A percentile compares a stretch with the other conserved stretches of the same genome.
Conservation (phyloP, 148 eudicot genomes). For the Oxyria digyna region DNA sequence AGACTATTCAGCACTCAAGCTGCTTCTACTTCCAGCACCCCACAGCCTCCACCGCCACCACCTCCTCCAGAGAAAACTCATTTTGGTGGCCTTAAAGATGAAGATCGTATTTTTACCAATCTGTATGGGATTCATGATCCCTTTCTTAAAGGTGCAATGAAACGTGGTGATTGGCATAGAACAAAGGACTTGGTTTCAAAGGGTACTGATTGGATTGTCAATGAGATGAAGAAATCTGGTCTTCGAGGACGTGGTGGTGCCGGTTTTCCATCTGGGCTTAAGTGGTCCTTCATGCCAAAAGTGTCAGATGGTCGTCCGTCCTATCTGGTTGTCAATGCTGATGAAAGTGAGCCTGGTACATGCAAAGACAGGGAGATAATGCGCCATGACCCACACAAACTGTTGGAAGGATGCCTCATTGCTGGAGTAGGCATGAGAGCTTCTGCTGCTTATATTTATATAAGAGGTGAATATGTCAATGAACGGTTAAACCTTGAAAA, state of each 20-base stretch:
- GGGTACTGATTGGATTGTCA: conserved; percentile 92
- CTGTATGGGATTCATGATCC: conserved; percentile 83
- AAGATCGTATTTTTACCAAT: conserved; percentile 92
- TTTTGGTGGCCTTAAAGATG: conserved; percentile 91
- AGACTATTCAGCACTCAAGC: conserved; percentile 78
- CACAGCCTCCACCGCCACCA: conserved; percentile 86
- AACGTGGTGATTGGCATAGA: conserved; percentile 93
- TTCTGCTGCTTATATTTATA: conserved; percentile 80
- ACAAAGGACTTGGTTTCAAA: conserved; percentile 86
- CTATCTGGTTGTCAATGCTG: conserved; percentile 91
- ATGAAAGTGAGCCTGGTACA: conserved; percentile 99
- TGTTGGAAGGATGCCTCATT: conserved; percentile 78
- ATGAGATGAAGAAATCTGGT: conserved; percentile 90
- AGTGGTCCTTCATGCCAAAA: conserved; percentile 98
- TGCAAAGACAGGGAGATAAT: conserved; percentile 94
- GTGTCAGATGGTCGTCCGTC: conserved; percentile 84
- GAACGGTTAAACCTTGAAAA: conserved; percentile 65
- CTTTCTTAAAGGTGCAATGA: conserved; percentile 90
- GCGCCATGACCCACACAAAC: conserved; percentile 92
- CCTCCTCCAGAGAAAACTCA: conserved; percentile 98
- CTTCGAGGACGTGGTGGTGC: conserved; percentile 99
- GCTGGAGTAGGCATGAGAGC: conserved; percentile 97
- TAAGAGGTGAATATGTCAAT: conserved; percentile 90
- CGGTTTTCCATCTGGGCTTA: conserved; percentile 92
- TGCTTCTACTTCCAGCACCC: conserved; percentile 55